Percentiles rank a stretch among this genome's conserved stretches.
Evolutionary conservation across 805 yeast genomes (phyloP).

Genomic region (Saccharomyces cerevisiae): DNA sequence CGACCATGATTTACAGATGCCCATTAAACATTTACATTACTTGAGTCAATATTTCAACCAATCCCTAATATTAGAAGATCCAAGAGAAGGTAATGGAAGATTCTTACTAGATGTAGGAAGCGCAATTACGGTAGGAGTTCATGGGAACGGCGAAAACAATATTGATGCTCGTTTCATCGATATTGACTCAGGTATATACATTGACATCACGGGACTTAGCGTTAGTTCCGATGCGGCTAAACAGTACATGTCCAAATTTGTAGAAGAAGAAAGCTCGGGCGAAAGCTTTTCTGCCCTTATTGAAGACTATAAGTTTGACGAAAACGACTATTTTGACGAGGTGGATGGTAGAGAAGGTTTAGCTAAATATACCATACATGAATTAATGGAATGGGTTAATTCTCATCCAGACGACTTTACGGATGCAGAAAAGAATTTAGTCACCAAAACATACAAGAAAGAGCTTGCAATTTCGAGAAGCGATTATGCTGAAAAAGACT

Average conservation of each 20-base stretch:
- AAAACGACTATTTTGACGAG: background rate
- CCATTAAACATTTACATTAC: constrained; percentile 38
- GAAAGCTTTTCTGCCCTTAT: background rate
- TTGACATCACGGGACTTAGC: constrained; percentile 64
- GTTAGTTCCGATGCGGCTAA: constrained; percentile 30
- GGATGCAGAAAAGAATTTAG: background rate
- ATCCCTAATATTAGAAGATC: constrained; percentile 40
- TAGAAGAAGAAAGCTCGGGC: background rate
- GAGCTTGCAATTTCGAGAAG: constrained; percentile 9
- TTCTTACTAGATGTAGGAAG: constrained; percentile 45
- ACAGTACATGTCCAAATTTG: constrained; percentile 4
- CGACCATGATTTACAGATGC: constrained; percentile 59
- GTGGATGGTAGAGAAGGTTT: constrained; percentile 3
- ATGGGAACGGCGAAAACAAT: constrained; percentile 53
- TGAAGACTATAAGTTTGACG: background rate
- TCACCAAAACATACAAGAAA: constrained; percentile 9
- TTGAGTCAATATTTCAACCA: constrained; percentile 37
- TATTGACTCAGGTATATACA: constrained; percentile 58
- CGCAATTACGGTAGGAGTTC: constrained; percentile 45
- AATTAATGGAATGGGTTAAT: constrained; percentile 6
- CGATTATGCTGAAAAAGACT: constrained; percentile 12
- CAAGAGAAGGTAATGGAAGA: constrained; percentile 46
- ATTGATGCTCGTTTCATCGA: constrained; percentile 71
- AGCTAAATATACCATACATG: constrained; percentile 5
- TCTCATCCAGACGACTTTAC: constrained; percentile 9